A percentile compares a stretch with the other conserved stretches of the same genome.
Evolutionary conservation across 2,329 filamentous ascomycete species (phyloP).

Genomic region (Cladophialophora carrionii): DNA sequence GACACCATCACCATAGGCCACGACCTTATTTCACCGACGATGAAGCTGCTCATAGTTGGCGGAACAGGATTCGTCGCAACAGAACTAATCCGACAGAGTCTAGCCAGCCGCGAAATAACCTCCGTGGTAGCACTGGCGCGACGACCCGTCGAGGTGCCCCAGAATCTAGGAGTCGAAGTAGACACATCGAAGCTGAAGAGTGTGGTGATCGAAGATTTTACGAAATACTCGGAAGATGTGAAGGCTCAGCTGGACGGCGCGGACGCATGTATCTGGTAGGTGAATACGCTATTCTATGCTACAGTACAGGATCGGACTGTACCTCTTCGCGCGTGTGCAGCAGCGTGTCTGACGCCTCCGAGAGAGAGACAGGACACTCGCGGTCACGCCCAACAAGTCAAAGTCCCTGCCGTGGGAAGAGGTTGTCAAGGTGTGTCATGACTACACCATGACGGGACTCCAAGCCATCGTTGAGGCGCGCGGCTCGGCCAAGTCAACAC

Average conservation of each 20-base stretch:
- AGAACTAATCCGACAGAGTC: constrained; percentile 45
- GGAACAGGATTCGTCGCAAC: constrained; percentile 45
- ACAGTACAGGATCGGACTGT: too few relatives aligned
- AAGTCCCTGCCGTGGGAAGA: constrained; percentile 43
- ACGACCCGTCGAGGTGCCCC: constrained; percentile 26
- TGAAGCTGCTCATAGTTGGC: constrained; percentile 47
- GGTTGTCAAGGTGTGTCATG: constrained; percentile 49
- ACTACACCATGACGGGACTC: constrained; percentile 44
- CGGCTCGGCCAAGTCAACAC: constrained; percentile 37
- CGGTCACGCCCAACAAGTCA: constrained; percentile 48
- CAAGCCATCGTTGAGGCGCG: constrained; percentile 44
- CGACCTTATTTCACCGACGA: constrained; percentile 23
- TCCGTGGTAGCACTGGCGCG: constrained; percentile 42
- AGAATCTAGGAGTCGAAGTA: constrained; percentile 17
- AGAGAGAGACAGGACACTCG: constrained; percentile 45
- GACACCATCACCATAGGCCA: neutral
- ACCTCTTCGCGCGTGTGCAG: neutral
- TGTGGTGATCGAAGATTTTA: constrained; percentile 43
- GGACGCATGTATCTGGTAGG: constrained; percentile 47
- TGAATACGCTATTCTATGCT: too few relatives aligned
- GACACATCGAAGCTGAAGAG: constrained; percentile 42
- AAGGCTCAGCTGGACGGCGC: constrained; percentile 42
- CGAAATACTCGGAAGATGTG: constrained; percentile 42
- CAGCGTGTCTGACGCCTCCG: neutral
- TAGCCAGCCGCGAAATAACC: constrained; percentile 40